Conservation (phyloP, 257 asterid genomes). For the Solanum appendiculatum region DNA sequence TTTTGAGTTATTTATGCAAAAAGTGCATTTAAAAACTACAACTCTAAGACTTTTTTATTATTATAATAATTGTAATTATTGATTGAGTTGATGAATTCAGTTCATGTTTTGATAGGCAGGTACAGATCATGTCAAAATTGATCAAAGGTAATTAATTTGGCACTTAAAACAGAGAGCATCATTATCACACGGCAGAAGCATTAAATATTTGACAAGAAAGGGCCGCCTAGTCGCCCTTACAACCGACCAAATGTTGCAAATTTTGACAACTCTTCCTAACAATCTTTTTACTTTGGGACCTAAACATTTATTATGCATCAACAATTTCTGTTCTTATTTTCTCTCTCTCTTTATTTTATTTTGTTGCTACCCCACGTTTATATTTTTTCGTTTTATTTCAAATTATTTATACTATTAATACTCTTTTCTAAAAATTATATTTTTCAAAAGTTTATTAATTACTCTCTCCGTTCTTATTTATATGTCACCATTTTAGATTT, state of each 20-base stretch:
- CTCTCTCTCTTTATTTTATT: neutral
- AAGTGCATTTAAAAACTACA: too few species aligned
- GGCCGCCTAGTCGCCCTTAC: neutral
- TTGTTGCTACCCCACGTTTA: neutral
- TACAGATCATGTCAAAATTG: neutral
- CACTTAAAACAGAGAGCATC: neutral
- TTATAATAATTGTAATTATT: too few species aligned
- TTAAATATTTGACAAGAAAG: neutral
- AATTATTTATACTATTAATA: too few species aligned
- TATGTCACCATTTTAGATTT: too few species aligned
- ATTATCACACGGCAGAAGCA: neutral
- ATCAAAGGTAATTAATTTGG: neutral
- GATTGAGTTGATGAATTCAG: too few species aligned
- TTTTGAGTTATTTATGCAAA: too few species aligned
- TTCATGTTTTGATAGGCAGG: too few species aligned
- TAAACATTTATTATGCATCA: neutral
- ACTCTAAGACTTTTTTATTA: too few species aligned
- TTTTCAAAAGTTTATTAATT: too few species aligned
- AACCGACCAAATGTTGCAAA: neutral
- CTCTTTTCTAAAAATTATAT: too few species aligned
- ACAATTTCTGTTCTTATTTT: neutral
- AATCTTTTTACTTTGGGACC: neutral
- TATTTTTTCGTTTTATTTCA: too few species aligned
- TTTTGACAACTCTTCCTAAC: neutral
- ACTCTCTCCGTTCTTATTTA: too few species aligned